These are phyloP conservation scores for Metarhizium guizhouense DNA, from an alignment of 2,329 filamentous ascomycete species.

Conservation along the genomic window DNA sequence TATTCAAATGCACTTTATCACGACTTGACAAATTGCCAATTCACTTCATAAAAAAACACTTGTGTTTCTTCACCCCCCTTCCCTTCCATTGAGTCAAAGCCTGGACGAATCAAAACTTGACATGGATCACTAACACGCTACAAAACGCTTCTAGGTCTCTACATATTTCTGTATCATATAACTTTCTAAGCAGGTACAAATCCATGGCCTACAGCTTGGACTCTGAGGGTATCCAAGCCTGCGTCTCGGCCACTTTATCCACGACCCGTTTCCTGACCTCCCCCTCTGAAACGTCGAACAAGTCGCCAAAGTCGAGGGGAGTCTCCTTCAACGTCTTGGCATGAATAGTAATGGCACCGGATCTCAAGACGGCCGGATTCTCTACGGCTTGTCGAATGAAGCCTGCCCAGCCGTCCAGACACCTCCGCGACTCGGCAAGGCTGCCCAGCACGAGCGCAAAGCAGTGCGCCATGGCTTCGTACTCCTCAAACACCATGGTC, in stretches of 20 bases:
- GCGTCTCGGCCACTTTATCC: slow-evolving; percentile 13
- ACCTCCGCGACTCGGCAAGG: slow-evolving; percentile 36
- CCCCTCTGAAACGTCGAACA: slow-evolving; percentile 35
- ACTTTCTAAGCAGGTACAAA: neutral
- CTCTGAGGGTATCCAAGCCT: slow-evolving; percentile 5
- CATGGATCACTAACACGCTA: too few species aligned
- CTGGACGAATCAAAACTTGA: too few species aligned
- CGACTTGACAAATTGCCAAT: too few species aligned
- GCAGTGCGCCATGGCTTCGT: slow-evolving; percentile 72
- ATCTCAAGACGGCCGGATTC: slow-evolving; percentile 22
- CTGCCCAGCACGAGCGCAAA: slow-evolving; percentile 51
- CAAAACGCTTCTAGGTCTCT: slow-evolving; percentile 4
- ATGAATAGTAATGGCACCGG: slow-evolving; percentile 36
- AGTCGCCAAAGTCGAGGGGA: slow-evolving; percentile 29
- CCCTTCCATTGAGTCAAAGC: too few species aligned
- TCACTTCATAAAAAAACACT: too few species aligned
- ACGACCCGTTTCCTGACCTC: slow-evolving; percentile 32
- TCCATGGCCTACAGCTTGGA: slow-evolving; percentile 20
- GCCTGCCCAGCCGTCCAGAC: slow-evolving; percentile 43
- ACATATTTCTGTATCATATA: slow-evolving; percentile 8
- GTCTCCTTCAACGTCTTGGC: slow-evolving; percentile 43
- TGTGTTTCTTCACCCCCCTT: too few species aligned
- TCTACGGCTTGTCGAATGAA: slow-evolving; percentile 42
- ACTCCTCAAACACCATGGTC: slow-evolving; percentile 58
- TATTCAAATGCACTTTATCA: too few species aligned